These are phyloP conservation scores for Aspergillus biplanus DNA, from an alignment of 495 filamentous ascomycete genomes.

Conservation along the genomic window DNA sequence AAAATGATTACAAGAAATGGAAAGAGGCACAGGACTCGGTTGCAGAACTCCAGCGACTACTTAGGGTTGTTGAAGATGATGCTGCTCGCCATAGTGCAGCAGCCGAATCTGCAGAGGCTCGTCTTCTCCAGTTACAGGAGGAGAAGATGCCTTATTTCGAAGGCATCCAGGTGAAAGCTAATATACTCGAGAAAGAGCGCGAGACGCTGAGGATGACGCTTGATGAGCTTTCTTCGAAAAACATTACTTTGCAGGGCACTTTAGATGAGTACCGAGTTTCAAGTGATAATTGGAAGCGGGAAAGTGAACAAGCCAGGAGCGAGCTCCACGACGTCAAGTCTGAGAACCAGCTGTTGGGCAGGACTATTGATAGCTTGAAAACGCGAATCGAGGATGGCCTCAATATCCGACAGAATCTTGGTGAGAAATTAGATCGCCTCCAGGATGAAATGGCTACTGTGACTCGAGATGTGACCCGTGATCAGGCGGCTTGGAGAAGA, in stretches of 20 bases:
- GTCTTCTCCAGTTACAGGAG: slow-evolving; percentile 55
- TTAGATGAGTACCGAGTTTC: slow-evolving; percentile 65
- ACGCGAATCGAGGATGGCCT: slow-evolving; percentile 84
- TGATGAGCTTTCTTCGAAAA: slow-evolving; percentile 63
- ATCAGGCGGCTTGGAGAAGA: slow-evolving; percentile 74
- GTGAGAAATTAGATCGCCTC: slow-evolving; percentile 76
- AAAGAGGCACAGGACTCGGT: slow-evolving; percentile 74
- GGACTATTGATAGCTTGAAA: slow-evolving; percentile 67
- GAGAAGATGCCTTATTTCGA: slow-evolving; percentile 56
- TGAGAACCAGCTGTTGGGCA: slow-evolving; percentile 63
- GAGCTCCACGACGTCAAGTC: slow-evolving; percentile 57
- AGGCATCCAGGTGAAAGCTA: slow-evolving; percentile 59
- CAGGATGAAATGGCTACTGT: slow-evolving; percentile 82
- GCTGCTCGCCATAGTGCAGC: slow-evolving; percentile 68
- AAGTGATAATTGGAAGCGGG: slow-evolving; percentile 55
- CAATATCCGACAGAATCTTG: slow-evolving; percentile 74
- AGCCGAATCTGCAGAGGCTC: slow-evolving; percentile 65
- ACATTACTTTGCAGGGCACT: slow-evolving; percentile 58
- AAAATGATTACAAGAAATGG: slow-evolving; percentile 66
- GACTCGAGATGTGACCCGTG: slow-evolving; percentile 74
- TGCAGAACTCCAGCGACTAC: slow-evolving; percentile 67
- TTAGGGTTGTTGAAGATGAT: slow-evolving; percentile 76
- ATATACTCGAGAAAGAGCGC: slow-evolving; percentile 64
- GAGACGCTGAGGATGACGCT: slow-evolving; percentile 67
- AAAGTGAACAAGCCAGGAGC: slow-evolving; percentile 47